These are phyloP conservation scores for Diaporthe citrichinensis DNA, from an alignment of 2,329 filamentous ascomycete species.

Conservation along the genomic window DNA sequence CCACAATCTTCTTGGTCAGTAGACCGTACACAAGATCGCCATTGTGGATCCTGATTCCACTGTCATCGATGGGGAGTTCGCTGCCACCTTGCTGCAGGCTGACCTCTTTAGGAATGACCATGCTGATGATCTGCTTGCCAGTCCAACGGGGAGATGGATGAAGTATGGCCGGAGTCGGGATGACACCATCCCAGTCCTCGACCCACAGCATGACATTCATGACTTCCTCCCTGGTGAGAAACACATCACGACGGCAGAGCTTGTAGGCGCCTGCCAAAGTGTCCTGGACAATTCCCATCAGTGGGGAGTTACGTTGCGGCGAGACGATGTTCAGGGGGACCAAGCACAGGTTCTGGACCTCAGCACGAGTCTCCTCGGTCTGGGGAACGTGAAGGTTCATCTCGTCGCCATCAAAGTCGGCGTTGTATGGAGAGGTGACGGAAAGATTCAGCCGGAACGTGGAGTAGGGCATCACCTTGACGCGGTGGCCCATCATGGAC, in stretches of 20 bases:
- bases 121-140: slow-evolving; percentile 96
- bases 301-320: slow-evolving; percentile 93
- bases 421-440: slow-evolving; percentile 98
- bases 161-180: slow-evolving; percentile 92
- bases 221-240: slow-evolving; percentile 89
- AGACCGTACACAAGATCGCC: slow-evolving; percentile 93
- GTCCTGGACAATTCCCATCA: slow-evolving; percentile 99
- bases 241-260: slow-evolving; percentile 91
- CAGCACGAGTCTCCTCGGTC: slow-evolving; percentile 94
- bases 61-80: slow-evolving; percentile 77
- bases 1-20: slow-evolving; percentile 93
- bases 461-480: slow-evolving; percentile 98
- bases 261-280: slow-evolving; percentile 98
- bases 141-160: slow-evolving; percentile 96
- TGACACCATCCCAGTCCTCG: slow-evolving; percentile 95
- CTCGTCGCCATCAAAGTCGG: slow-evolving; percentile 99
- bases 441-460: slow-evolving; percentile 98
- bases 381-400: slow-evolving; percentile 99
- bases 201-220: slow-evolving; percentile 99
- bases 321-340: slow-evolving; percentile 99
- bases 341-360: slow-evolving; percentile 94
- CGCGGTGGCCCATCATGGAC: slow-evolving; percentile 99
- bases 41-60: slow-evolving; percentile 85
- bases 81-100: slow-evolving; percentile 80
- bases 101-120: slow-evolving; percentile 90